Evolutionary conservation across 2,329 filamentous ascomycete genomes (phyloP).

Genomic region (Diaporthe helianthi): DNA sequence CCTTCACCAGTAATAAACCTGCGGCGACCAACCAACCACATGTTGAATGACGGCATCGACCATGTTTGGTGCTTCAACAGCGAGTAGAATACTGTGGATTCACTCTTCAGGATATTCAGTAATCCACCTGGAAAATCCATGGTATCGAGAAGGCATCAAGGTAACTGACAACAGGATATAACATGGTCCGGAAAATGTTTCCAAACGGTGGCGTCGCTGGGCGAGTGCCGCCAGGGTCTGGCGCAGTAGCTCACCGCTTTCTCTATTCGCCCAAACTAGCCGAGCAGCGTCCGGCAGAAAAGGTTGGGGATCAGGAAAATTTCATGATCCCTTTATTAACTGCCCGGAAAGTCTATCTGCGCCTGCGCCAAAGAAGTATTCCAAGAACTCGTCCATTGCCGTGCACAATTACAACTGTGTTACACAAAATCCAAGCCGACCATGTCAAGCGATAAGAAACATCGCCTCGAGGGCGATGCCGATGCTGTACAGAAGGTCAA

Average conservation of each 20-base stretch:
- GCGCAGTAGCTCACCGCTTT: background rate
- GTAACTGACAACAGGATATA: background rate
- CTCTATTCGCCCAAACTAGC: background rate
- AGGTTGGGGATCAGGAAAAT: conserved; percentile 15
- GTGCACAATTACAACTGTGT: background rate
- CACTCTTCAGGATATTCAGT: background rate
- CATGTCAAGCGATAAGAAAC: conserved; percentile 36
- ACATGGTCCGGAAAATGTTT: background rate
- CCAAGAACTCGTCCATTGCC: background rate
- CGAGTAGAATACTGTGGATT: background rate
- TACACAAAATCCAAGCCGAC: background rate
- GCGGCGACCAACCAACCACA: background rate
- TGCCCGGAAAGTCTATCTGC: background rate
- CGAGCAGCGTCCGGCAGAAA: conserved; percentile 5
- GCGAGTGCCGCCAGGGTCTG: background rate
- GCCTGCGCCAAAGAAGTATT: background rate
- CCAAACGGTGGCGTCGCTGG: background rate
- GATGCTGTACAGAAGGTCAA: conserved; percentile 33
- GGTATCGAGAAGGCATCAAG: no score
- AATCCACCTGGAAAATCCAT: background rate
- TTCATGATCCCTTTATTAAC: conserved; percentile 10
- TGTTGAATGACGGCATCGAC: background rate
- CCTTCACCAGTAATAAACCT: background rate
- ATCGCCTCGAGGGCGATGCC: conserved; percentile 33
- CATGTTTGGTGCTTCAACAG: no score